A percentile compares a stretch with the other conserved stretches of the same genome.
Conservation (phyloP, 805 yeast genomes). For the Candida rishiriensis region DNA sequence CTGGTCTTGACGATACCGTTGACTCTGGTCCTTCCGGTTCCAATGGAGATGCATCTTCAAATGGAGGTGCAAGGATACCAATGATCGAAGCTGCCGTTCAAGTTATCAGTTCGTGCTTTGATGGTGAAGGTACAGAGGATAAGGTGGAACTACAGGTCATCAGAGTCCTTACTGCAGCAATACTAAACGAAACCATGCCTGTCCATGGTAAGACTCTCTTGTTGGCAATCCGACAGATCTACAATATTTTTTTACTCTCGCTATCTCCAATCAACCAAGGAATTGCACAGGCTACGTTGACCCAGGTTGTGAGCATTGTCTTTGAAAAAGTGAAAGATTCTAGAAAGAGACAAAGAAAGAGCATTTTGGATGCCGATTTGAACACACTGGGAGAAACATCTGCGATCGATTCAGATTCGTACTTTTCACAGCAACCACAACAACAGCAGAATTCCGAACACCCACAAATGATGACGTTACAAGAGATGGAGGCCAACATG, state of each 20-base stretch:
- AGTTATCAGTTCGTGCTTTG: conserved; percentile 79
- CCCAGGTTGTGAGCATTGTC: conserved; percentile 82
- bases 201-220: conserved; percentile 87
- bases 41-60: conserved; percentile 34
- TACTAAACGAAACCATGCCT: conserved; percentile 71
- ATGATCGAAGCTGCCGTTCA: conserved; percentile 80
- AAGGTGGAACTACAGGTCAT: conserved; percentile 88
- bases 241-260: conserved; percentile 85
- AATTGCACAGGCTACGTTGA: conserved; percentile 90
- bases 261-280: conserved; percentile 80
- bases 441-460: conserved; percentile 2
- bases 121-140: conserved; percentile 89
- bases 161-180: conserved; percentile 85
- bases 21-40: conserved; percentile 41
- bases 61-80: conserved; percentile 36
- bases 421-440: background rate
- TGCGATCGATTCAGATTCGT: background rate
- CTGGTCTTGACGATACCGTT: conserved; percentile 39
- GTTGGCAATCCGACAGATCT: conserved; percentile 89
- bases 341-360: conserved; percentile 4
- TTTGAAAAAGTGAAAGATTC: conserved; percentile 57
- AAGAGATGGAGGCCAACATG: conserved; percentile 50
- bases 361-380: background rate
- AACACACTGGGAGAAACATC: background rate
- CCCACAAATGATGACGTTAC: conserved; percentile 42